phyloP scores from a whole-genome alignment of 1,284 basidiomycete species.

The Puccinia horiana region DNA sequence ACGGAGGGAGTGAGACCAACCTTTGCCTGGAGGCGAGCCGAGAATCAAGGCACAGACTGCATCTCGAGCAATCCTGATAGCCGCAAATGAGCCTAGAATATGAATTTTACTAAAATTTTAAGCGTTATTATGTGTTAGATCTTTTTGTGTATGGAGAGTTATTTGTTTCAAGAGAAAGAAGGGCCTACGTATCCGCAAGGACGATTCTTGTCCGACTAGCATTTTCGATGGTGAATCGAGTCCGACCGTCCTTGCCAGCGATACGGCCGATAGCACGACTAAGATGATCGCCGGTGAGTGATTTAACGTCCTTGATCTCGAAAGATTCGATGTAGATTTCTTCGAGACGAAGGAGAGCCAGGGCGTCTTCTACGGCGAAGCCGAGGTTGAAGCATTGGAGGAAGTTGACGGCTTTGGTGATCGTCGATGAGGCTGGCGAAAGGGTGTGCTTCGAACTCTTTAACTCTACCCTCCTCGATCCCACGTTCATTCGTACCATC shows the following conservation, averaged over 20 bases:
- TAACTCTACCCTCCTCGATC: conserved; percentile 25
- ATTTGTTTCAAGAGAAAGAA: not conserved
- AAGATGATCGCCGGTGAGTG: conserved; percentile 42
- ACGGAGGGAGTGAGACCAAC: not conserved
- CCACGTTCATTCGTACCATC: conserved; percentile 41
- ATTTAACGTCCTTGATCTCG: conserved; percentile 48
- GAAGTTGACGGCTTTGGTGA: conserved; percentile 39
- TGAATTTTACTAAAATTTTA: conserved; percentile 33
- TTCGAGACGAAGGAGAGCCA: conserved; percentile 40
- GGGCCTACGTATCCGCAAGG: conserved; percentile 38
- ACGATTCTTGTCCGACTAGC: conserved; percentile 49
- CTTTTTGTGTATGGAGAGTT: not conserved
- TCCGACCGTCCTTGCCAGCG: conserved; percentile 44
- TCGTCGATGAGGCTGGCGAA: conserved; percentile 40
- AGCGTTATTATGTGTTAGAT: not conserved
- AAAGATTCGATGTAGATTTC: conserved; percentile 48
- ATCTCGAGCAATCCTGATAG: conserved; percentile 40
- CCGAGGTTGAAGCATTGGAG: conserved; percentile 46
- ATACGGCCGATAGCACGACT: conserved; percentile 50
- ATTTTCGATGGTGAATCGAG: conserved; percentile 48
- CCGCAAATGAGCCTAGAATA: conserved; percentile 39
- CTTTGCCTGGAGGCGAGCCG: conserved; percentile 47
- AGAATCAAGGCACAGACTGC: conserved; percentile 44
- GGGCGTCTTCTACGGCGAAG: conserved; percentile 37
- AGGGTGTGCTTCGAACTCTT: conserved; percentile 43